Conservation (phyloP, 768 basidiomycete genomes). For the Gymnopilus dilepis region DNA sequence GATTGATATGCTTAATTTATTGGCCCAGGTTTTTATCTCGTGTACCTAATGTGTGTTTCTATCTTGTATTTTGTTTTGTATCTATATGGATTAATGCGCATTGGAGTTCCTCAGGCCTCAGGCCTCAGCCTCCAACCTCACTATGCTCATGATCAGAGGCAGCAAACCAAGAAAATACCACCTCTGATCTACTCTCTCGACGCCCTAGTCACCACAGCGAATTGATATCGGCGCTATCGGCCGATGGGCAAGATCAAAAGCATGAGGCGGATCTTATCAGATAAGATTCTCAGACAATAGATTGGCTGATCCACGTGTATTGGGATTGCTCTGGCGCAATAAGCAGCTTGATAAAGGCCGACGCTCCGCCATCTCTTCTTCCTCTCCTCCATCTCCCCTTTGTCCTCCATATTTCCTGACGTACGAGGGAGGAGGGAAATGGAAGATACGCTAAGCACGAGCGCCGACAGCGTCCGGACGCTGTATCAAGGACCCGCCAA, state of each 20-base stretch:
- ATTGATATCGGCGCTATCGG: too few relatives aligned
- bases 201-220: too few relatives aligned
- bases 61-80: background rate
- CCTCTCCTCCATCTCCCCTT: constrained; percentile 2
- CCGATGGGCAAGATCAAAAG: background rate
- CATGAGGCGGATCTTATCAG: constrained; percentile 4
- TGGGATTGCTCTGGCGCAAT: constrained; percentile 2
- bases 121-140: too few relatives aligned
- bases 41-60: constrained; percentile 4
- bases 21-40: too few relatives aligned
- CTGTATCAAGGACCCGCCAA: constrained; percentile 26
- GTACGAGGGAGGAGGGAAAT: constrained; percentile 19
- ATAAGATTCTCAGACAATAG: constrained; percentile 2
- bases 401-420: background rate
- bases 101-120: too few relatives aligned
- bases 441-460: constrained; percentile 42
- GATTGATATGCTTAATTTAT: background rate
- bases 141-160: too few relatives aligned
- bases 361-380: constrained; percentile 1
- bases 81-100: background rate
- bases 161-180: too few relatives aligned
- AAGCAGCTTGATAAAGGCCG: background rate
- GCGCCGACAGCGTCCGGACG: constrained; percentile 45
- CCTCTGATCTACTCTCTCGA: too few relatives aligned
- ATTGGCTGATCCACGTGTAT: constrained; percentile 14